Evolutionary conservation across 148 eudicot species (phyloP).

Genomic region (Amaranthus hypochondriacus): DNA sequence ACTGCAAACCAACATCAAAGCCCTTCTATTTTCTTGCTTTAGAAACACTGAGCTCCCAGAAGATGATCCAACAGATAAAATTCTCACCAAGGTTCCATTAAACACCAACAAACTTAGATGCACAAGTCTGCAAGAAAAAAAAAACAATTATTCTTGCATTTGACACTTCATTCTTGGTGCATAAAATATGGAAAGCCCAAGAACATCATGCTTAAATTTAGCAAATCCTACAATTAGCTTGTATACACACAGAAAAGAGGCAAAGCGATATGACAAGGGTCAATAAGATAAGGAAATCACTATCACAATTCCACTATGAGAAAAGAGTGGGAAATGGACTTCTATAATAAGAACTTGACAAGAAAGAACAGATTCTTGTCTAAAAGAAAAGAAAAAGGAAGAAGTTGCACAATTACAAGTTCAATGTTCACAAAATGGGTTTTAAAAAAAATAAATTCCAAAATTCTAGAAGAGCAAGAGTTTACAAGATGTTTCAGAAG

Average conservation of each 20-base stretch:
- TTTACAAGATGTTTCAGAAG: neutral
- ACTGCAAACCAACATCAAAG: constrained; percentile 37
- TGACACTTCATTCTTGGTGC: neutral
- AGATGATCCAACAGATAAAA: constrained; percentile 25
- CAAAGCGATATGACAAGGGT: neutral
- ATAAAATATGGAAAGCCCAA: neutral
- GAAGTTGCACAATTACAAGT: neutral
- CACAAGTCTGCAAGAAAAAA: constrained; percentile 23
- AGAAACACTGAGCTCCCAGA: constrained; percentile 30
- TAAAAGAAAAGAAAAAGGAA: neutral
- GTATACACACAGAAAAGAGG: neutral
- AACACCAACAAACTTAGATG: constrained; percentile 25
- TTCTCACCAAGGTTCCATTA: constrained; percentile 28
- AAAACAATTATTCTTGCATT: neutral
- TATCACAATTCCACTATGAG: no score
- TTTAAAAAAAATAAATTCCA: neutral
- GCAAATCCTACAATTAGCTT: neutral
- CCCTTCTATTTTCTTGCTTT: constrained; percentile 38
- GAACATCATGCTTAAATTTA: neutral
- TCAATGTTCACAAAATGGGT: neutral
- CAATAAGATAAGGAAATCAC: neutral
- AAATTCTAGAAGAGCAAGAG: neutral
- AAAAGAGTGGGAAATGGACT: neutral
- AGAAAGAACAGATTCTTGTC: neutral
- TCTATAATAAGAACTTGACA: neutral